A percentile compares a stretch with the other conserved stretches of the same genome.
These are phyloP conservation scores for Ophiocordyceps camponoti-saundersi DNA, from an alignment of 2,329 filamentous ascomycete species.

Conservation along the genomic window DNA sequence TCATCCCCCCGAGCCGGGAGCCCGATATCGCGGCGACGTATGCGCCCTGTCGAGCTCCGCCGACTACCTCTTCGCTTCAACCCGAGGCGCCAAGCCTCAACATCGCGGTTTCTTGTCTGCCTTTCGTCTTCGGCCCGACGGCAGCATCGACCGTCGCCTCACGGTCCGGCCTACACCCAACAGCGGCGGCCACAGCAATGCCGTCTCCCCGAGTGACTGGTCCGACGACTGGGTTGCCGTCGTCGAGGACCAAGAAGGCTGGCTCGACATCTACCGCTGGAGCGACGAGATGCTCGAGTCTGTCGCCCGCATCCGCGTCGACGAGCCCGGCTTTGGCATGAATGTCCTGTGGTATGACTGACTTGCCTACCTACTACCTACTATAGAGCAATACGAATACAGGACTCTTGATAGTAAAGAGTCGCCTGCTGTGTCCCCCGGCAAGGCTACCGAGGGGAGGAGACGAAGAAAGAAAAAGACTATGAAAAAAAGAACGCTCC, in stretches of 20 bases:
- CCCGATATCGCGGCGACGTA: constrained; percentile 74
- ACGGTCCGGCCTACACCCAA: constrained; percentile 73
- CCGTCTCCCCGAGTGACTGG: constrained; percentile 70
- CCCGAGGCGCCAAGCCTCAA: constrained; percentile 59
- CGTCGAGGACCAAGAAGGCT: constrained; percentile 77
- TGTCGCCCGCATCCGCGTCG: constrained; percentile 60
- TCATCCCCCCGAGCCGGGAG: constrained; percentile 19
- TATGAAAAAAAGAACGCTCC: too few species aligned
- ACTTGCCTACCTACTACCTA: neutral
- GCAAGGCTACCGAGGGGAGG: too few species aligned
- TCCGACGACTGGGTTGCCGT: constrained; percentile 80
- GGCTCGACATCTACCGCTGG: constrained; percentile 79
- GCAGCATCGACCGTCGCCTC: constrained; percentile 61
- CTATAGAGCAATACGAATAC: too few species aligned
- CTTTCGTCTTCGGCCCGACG: constrained; percentile 52
- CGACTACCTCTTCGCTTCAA: constrained; percentile 66
- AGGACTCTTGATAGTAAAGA: too few species aligned
- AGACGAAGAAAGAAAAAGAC: too few species aligned
- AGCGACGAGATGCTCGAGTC: constrained; percentile 63
- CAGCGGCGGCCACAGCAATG: constrained; percentile 77
- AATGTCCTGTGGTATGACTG: constrained; percentile 87
- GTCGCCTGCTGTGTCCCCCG: too few species aligned
- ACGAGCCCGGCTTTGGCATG: constrained; percentile 86
- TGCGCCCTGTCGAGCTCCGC: constrained; percentile 53
- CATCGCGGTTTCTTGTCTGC: constrained; percentile 72